Percentiles rank a stretch among this genome's conserved stretches.
Conservation (phyloP, 179 eudicot species). For the Corrigiola litoralis region DNA sequence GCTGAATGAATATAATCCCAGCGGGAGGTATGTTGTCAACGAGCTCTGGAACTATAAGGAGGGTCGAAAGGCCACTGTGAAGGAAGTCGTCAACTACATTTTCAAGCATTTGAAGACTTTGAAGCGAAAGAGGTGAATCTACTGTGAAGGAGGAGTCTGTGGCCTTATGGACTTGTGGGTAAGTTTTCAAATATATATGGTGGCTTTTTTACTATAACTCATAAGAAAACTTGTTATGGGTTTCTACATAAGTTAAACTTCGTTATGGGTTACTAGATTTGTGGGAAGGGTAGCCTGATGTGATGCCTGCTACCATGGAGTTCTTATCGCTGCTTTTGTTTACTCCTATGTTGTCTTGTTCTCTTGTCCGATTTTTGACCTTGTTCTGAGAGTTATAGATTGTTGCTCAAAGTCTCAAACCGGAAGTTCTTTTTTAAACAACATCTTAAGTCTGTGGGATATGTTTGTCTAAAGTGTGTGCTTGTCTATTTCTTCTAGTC, state of each 20-base stretch:
- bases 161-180: too few relatives aligned
- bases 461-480: too few relatives aligned
- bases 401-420: too few relatives aligned
- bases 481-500: not conserved
- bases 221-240: not conserved
- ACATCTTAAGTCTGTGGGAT: too few relatives aligned
- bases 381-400: too few relatives aligned
- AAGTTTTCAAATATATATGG: not conserved
- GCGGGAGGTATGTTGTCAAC: slow-evolving; percentile 36
- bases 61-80: slow-evolving; percentile 47
- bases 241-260: not conserved
- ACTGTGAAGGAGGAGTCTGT: not conserved
- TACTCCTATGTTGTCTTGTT: not conserved
- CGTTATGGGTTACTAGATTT: not conserved
- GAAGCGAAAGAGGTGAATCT: slow-evolving; percentile 34
- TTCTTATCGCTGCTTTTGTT: not conserved
- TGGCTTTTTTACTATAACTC: not conserved
- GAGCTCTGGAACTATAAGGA: slow-evolving; percentile 53
- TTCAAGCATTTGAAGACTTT: slow-evolving; percentile 28
- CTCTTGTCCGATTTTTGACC: not conserved
- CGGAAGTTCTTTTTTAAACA: too few relatives aligned
- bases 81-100: slow-evolving; percentile 38
- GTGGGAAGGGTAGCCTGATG: not conserved
- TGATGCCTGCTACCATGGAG: not conserved
- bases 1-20: slow-evolving; percentile 55